Conservation (phyloP, 1,139 yeast species). For the Yamadazyma buinensis region DNA sequence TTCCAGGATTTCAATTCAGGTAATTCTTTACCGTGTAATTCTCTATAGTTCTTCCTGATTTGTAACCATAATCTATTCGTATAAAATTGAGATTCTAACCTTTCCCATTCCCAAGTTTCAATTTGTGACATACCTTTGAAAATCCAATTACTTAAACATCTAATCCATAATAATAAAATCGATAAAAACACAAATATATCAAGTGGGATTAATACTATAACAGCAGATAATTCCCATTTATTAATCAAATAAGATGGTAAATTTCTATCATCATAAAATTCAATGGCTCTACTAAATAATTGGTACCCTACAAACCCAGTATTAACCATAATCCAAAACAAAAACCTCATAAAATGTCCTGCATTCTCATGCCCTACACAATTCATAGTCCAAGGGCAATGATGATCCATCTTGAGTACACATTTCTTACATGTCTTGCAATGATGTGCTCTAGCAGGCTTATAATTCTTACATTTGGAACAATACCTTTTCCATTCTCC, state of each 20-base stretch:
- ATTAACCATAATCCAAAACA: constrained; percentile 61
- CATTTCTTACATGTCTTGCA: constrained; percentile 73
- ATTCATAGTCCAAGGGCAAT: constrained; percentile 94
- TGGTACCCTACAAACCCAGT: constrained; percentile 48
- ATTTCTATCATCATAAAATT: constrained; percentile 50
- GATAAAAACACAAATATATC: constrained; percentile 58
- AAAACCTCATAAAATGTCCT: constrained; percentile 80
- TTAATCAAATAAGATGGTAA: constrained; percentile 60
- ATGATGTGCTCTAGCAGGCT: constrained; percentile 92
- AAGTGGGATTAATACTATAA: constrained; percentile 53
- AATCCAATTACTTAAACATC: constrained; percentile 57
- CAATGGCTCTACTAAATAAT: constrained; percentile 36
- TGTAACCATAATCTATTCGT: constrained; percentile 51
- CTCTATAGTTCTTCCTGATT: constrained; percentile 43
- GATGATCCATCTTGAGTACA: constrained; percentile 80
- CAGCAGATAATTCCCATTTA: constrained; percentile 51
- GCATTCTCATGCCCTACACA: constrained; percentile 82
- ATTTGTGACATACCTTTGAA: constrained; percentile 83
- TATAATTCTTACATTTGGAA: constrained; percentile 75
- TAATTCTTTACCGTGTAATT: constrained; percentile 39
- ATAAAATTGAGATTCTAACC: constrained; percentile 63
- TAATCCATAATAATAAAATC: constrained; percentile 52
- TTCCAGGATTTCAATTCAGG: constrained; percentile 51
- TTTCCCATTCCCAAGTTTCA: constrained; percentile 88
- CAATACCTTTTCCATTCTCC: constrained; percentile 41